Base-by-base conservation (phyloP, 75 land plant genomes). In the Pinus albicaulis region DNA sequence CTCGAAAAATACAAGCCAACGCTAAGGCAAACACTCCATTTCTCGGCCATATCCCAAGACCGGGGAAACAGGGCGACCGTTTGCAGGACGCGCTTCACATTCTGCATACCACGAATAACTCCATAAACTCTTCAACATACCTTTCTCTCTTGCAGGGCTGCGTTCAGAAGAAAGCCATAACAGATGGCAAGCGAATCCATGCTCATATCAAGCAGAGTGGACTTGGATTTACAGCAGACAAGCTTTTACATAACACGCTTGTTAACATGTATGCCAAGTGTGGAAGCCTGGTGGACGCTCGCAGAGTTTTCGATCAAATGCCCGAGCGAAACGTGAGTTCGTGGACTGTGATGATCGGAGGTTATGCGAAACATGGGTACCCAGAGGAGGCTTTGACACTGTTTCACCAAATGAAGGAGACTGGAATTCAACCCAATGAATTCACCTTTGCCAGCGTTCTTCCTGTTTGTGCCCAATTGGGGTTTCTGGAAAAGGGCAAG, bases 311-410 rank as follows among this genome's bases (percentile, higher is more conserved):
- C 66, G 89, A 76, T 4, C 60, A 74, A 83, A 83, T 87, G 85
- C 82, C 84, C 3, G 69, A 34, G 0, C 80, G 56, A 64, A 70
- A 78, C 56, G 77, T 83, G 75, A 82, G 86, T 17, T 80, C 89
- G 1, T 92, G 81, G 72, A 92, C 81, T 3, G 82, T 89, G 24
- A 83, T 92, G 82, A 87, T 92, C 4, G 77, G 80, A 83, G 26
- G 36, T 4, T 64, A 64, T 16, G 68, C 36, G 17, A 16, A 64
- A 14, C 14, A 31, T 3, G 17, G 25, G 16, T 12, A 25, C 15
- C 8, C 17, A 14, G 26, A 25, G 36, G 36, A 64, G 26, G 23
- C 36, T 6, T 25, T 64, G 36, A 12, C 22, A 25, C 38, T 26
- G 22, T 26, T 64, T 25, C 36, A 1, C 16, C 16, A 64, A 31